A percentile compares a stretch with the other conserved stretches of the same genome.
phyloP scores from a whole-genome alignment of 257 asterid genomes.

The Scutellaria minor region DNA sequence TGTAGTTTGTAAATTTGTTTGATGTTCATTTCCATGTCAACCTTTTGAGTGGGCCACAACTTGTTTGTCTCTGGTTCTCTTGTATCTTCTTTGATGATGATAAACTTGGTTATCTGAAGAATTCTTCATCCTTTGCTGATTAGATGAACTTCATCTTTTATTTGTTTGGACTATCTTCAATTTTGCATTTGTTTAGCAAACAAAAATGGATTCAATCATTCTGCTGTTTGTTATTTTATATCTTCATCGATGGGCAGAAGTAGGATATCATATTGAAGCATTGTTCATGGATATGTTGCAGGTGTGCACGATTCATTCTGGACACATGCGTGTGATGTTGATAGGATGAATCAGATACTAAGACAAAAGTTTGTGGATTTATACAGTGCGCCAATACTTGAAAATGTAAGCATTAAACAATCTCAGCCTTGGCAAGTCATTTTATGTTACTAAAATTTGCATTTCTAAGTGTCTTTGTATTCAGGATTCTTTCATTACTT shows the following conservation, averaged over 20 bases:
- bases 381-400: slow-evolving; percentile 80
- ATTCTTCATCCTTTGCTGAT: neutral
- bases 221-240: neutral
- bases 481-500: neutral
- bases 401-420: slow-evolving; percentile 66
- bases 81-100: slow-evolving; percentile 1
- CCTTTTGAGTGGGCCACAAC: neutral
- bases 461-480: neutral
- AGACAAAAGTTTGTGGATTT: slow-evolving; percentile 88
- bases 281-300: slow-evolving; percentile 38
- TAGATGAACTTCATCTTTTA: slow-evolving; percentile 14
- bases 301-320: slow-evolving; percentile 98
- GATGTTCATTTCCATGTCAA: neutral
- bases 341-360: slow-evolving; percentile 81
- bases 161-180: neutral
- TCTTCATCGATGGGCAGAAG: neutral
- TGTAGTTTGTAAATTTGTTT: neutral
- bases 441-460: neutral
- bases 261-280: neutral
- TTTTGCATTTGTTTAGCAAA: neutral
- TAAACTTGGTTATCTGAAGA: neutral
- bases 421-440: neutral
- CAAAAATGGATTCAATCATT: neutral
- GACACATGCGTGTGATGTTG: slow-evolving; percentile 96
- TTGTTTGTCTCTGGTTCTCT: neutral